Percentiles rank a stretch among this genome's conserved stretches.
Evolutionary conservation across 176 grass and related monocot species (phyloP).

Genomic region (Saccharum spontaneum): DNA sequence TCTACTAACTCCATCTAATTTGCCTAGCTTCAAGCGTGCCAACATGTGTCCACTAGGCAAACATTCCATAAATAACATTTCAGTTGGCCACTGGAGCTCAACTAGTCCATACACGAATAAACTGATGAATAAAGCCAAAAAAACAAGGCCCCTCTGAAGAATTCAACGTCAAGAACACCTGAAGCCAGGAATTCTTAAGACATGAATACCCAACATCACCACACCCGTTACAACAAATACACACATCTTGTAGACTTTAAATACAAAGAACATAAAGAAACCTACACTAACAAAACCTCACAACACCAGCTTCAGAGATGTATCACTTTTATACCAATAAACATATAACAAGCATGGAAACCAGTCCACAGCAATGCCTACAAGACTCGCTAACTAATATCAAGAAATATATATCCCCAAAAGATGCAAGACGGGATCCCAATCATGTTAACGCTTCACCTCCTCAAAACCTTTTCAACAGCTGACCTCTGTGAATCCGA

Average conservation of each 20-base stretch:
- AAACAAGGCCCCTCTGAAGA: neutral
- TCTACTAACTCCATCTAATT: neutral
- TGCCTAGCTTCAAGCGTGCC: neutral
- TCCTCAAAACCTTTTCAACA: conserved; percentile 58
- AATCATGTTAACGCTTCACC: conserved; percentile 25
- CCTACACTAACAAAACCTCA: conserved; percentile 33
- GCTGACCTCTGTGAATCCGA: conserved; percentile 55
- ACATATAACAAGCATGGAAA: neutral
- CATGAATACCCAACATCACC: conserved; percentile 4
- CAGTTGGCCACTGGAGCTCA: neutral
- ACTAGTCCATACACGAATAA: neutral
- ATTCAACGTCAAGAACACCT: neutral
- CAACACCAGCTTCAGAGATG: neutral
- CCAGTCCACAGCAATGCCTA: conserved; percentile 3
- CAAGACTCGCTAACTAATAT: neutral
- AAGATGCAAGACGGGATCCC: neutral
- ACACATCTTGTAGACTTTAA: neutral
- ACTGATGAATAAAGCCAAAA: neutral
- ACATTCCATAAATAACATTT: neutral
- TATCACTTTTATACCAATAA: conserved; percentile 1
- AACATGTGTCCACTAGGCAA: neutral
- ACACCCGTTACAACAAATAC: neutral
- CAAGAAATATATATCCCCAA: neutral
- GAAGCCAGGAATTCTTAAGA: neutral
- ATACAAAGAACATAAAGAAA: neutral